Evolutionary conservation across 2,329 filamentous ascomycete species (phyloP).

Genomic region (Piedraia hortae): DNA sequence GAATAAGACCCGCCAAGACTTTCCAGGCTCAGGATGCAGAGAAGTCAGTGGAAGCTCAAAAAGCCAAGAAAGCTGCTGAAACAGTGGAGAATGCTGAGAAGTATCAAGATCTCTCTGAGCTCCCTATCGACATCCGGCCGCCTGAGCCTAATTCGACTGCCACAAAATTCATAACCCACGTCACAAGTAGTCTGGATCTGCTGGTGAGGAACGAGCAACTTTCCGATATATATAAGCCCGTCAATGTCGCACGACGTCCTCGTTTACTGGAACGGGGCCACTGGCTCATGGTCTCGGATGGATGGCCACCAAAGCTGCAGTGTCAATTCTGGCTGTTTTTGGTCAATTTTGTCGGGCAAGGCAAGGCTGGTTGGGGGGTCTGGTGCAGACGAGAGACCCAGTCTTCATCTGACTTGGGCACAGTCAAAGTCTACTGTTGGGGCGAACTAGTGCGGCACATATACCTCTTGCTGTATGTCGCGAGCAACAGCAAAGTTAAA

Average conservation of each 20-base stretch:
- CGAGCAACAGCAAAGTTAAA: constrained; percentile 34
- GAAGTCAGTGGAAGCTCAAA: too few species aligned
- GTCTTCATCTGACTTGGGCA: constrained; percentile 1
- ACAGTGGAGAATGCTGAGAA: too few species aligned
- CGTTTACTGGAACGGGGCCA: constrained; percentile 43
- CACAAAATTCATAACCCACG: constrained; percentile 7
- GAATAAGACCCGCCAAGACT: too few species aligned
- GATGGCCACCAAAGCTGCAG: constrained; percentile 25
- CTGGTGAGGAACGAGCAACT: constrained; percentile 10
- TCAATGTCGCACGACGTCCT: constrained; percentile 19
- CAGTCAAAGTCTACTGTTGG: constrained; percentile 48
- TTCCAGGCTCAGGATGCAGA: too few species aligned
- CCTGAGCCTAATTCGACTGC: constrained; percentile 5
- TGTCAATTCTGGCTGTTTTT: constrained; percentile 34
- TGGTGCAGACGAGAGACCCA: constrained; percentile 16
- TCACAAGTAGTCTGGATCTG: constrained; percentile 9
- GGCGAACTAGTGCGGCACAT: constrained; percentile 43
- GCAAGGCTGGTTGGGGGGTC: constrained; percentile 38
- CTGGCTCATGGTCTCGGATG: constrained; percentile 31
- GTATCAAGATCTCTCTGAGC: too few species aligned
- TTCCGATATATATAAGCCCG: constrained; percentile 11
- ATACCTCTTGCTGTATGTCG: constrained; percentile 48
- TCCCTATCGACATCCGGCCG: constrained; percentile 5
- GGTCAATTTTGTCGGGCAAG: constrained; percentile 28
- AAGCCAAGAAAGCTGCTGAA: too few species aligned